Conservation (phyloP, 345 rosid species). For the Odontarrhena argentea region DNA sequence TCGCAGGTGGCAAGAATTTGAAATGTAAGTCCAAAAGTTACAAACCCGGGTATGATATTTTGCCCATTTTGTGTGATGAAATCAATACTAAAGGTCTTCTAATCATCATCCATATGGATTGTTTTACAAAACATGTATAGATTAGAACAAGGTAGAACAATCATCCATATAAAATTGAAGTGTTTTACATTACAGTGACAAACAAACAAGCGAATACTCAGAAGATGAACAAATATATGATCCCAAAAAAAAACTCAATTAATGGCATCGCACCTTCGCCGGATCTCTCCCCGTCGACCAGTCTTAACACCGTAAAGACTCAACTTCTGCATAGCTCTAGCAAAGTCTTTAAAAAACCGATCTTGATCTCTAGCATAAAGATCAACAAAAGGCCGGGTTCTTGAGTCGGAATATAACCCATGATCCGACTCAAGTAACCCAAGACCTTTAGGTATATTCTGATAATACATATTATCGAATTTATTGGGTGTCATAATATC, state of each 20-base stretch:
- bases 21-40: not conserved
- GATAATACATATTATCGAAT: slow-evolving; percentile 81
- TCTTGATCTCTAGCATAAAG: slow-evolving; percentile 66
- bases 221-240: not conserved
- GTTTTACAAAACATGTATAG: too few relatives aligned
- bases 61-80: not conserved
- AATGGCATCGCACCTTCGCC: slow-evolving; percentile 85
- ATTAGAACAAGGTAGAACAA: not conserved
- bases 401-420: slow-evolving; percentile 54
- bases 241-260: slow-evolving; percentile 44
- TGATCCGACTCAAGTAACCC: slow-evolving; percentile 83
- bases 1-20: not conserved
- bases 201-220: slow-evolving; percentile 26
- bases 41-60: not conserved
- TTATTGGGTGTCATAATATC: slow-evolving; percentile 89
- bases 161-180: slow-evolving; percentile 1
- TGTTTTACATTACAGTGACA: slow-evolving; percentile 29
- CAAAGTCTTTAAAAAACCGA: slow-evolving; percentile 70
- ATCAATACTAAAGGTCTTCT: too few relatives aligned
- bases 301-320: slow-evolving; percentile 71
- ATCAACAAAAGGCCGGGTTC: slow-evolving; percentile 67
- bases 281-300: slow-evolving; percentile 85
- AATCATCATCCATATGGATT: too few relatives aligned
- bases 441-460: slow-evolving; percentile 77
- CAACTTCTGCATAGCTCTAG: slow-evolving; percentile 77